These are phyloP conservation scores for Russula emetica DNA, from an alignment of 768 basidiomycete genomes.

Conservation along the genomic window DNA sequence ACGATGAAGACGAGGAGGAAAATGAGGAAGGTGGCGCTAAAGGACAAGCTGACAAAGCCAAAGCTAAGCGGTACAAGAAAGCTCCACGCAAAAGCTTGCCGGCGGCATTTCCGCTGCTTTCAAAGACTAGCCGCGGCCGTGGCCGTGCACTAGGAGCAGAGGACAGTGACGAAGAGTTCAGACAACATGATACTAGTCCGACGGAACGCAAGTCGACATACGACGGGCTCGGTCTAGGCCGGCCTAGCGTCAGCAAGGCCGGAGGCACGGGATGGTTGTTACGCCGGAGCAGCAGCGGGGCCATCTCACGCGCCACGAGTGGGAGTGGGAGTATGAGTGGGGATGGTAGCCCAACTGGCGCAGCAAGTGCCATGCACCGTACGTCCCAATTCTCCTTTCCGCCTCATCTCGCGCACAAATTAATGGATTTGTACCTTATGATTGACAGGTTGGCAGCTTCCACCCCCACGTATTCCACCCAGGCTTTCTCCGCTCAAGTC, in stretches of 20 bases:
- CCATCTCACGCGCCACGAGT: slow-evolving; percentile 53
- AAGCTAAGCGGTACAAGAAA: slow-evolving; percentile 39
- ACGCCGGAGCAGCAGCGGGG: slow-evolving; percentile 76
- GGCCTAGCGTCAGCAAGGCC: slow-evolving; percentile 39
- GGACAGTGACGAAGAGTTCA: slow-evolving; percentile 57
- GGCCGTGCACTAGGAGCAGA: slow-evolving; percentile 32
- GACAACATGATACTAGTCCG: slow-evolving; percentile 52
- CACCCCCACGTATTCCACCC: slow-evolving; percentile 45
- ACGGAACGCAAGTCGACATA: slow-evolving; percentile 54
- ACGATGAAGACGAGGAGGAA: slow-evolving; percentile 37
- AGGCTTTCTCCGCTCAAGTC: slow-evolving; percentile 48
- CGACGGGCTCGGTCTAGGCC: slow-evolving; percentile 61
- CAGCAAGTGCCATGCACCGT: slow-evolving; percentile 58
- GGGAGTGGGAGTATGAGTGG: slow-evolving; percentile 52
- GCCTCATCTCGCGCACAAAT: slow-evolving; percentile 7
- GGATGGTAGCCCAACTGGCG: slow-evolving; percentile 45
- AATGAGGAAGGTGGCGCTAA: slow-evolving; percentile 35
- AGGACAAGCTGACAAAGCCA: slow-evolving; percentile 38
- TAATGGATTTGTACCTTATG: neutral
- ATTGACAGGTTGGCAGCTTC: slow-evolving; percentile 52
- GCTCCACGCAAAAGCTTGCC: slow-evolving; percentile 71
- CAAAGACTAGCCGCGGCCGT: slow-evolving; percentile 26
- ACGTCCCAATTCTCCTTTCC: slow-evolving; percentile 36
- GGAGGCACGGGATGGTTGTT: slow-evolving; percentile 55
- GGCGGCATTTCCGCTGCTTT: slow-evolving; percentile 55